Percentiles rank a stretch among this genome's conserved stretches.
Evolutionary conservation across 306 rosid genomes (phyloP).

Genomic region (Lotus japonicus): DNA sequence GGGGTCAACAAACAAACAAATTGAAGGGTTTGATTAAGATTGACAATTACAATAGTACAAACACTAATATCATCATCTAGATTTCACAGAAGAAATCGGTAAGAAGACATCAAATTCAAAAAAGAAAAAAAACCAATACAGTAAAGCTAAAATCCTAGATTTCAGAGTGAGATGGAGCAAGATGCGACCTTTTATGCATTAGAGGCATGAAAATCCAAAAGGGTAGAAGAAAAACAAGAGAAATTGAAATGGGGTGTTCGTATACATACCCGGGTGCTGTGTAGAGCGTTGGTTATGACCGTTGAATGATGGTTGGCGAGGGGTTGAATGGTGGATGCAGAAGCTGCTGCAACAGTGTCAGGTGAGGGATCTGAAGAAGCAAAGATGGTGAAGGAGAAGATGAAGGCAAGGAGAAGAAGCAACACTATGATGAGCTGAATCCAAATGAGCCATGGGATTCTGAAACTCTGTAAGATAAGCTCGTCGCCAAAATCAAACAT

Average conservation of each 20-base stretch:
- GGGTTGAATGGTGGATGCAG: conserved; percentile 38
- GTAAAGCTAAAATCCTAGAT: background rate
- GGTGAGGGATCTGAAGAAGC: conserved; percentile 38
- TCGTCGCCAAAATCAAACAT: conserved; percentile 78
- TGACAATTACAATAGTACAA: background rate
- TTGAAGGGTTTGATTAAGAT: background rate
- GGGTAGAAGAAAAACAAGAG: background rate
- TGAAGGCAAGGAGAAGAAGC: conserved; percentile 46
- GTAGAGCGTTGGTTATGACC: conserved; percentile 26
- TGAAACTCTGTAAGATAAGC: conserved; percentile 32
- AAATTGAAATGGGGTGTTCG: background rate
- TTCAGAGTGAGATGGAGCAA: no score
- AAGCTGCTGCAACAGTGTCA: background rate
- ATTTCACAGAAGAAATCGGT: no score
- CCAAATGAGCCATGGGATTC: conserved; percentile 72
- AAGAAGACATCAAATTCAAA: no score
- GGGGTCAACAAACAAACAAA: background rate
- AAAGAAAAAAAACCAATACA: no score
- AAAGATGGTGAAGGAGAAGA: conserved; percentile 40
- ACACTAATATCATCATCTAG: no score
- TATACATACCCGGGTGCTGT: conserved; percentile 40
- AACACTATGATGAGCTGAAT: conserved; percentile 57
- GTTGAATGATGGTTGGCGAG: conserved; percentile 19
- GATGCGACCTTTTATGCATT: no score
- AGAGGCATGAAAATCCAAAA: background rate